Evolutionary conservation across 2,329 filamentous ascomycete species (phyloP).

Genomic region (Trichoderma cornu-damae): DNA sequence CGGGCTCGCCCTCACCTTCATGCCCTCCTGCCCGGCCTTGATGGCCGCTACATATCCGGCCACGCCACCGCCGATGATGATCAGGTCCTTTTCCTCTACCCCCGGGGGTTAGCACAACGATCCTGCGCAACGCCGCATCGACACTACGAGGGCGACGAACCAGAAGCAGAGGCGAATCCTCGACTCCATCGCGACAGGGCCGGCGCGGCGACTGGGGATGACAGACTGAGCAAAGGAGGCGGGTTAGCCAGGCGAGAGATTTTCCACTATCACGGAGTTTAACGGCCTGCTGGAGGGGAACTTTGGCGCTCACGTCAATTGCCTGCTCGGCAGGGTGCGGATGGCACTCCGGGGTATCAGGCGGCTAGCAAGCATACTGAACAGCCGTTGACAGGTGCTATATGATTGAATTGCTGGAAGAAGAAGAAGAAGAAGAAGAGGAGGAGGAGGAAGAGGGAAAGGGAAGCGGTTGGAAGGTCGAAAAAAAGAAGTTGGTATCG

Average conservation of each 20-base stretch:
- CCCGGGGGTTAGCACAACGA: conserved; percentile 27
- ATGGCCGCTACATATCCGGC: conserved; percentile 98
- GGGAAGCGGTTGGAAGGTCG: conserved; percentile 6
- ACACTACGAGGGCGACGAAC: conserved; percentile 35
- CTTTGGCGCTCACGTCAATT: conserved; percentile 45
- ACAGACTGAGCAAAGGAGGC: conserved; percentile 7
- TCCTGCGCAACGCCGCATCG: neutral
- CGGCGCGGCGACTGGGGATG: conserved; percentile 25
- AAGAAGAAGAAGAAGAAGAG: neutral
- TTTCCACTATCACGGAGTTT: conserved; percentile 21
- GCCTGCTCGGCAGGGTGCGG: conserved; percentile 51
- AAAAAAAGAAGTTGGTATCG: conserved; percentile 13
- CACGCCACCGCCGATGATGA: conserved; percentile 97
- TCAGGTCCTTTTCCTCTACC: conserved; percentile 86
- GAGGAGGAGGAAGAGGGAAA: neutral
- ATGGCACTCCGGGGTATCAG: conserved; percentile 55
- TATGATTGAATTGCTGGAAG: conserved; percentile 20
- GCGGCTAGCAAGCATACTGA: conserved; percentile 56
- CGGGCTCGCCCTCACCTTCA: conserved; percentile 62
- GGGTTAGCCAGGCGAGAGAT: conserved; percentile 18
- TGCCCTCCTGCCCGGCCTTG: conserved; percentile 94
- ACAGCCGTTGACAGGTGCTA: conserved; percentile 19
- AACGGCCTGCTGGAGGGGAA: neutral
- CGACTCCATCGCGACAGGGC: conserved; percentile 50
- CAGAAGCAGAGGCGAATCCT: conserved; percentile 54